phyloP scores from a whole-genome alignment of 1,284 basidiomycete species.

The Moniliella sp. region DNA sequence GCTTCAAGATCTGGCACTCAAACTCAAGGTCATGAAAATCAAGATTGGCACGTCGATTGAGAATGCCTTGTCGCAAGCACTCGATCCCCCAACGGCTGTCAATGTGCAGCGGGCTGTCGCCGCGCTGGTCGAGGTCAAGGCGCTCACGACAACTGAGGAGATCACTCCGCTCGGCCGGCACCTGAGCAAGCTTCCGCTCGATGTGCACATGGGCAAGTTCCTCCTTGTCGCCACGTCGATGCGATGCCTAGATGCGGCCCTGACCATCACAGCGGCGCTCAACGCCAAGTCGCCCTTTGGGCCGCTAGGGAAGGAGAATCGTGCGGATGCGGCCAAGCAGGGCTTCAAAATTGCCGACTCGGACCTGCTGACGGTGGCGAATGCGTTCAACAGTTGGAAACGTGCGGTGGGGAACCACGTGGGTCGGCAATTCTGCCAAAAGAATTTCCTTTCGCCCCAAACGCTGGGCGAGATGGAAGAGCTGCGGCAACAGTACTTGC shows the following conservation, averaged over 20 bases:
- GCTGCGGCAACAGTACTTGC: conserved; percentile 71
- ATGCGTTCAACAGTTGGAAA: conserved; percentile 73
- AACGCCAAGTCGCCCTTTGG: conserved; percentile 78
- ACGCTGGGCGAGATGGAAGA: conserved; percentile 92
- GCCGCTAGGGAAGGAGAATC: conserved; percentile 66
- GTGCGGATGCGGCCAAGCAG: conserved; percentile 63
- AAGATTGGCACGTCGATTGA: conserved; percentile 62
- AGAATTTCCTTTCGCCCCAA: conserved; percentile 65
- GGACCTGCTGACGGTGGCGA: conserved; percentile 84
- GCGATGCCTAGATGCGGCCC: conserved; percentile 73
- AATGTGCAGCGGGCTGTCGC: conserved; percentile 82
- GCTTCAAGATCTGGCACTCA: conserved; percentile 73
- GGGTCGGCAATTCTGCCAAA: conserved; percentile 47
- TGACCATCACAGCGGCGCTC: conserved; percentile 73
- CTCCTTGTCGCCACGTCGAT: conserved; percentile 65
- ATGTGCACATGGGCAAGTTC: conserved; percentile 90
- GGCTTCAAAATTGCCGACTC: conserved; percentile 67
- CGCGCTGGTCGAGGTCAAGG: conserved; percentile 72
- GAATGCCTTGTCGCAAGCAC: conserved; percentile 61
- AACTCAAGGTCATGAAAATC: conserved; percentile 89
- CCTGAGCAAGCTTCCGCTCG: conserved; percentile 74
- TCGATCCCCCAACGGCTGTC: conserved; percentile 66
- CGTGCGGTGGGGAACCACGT: conserved; percentile 47
- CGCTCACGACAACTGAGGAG: conserved; percentile 63
- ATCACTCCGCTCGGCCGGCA: conserved; percentile 85